Base-by-base conservation (phyloP, 2,329 filamentous ascomycete genomes). In the Cercospora sp. region DNA sequence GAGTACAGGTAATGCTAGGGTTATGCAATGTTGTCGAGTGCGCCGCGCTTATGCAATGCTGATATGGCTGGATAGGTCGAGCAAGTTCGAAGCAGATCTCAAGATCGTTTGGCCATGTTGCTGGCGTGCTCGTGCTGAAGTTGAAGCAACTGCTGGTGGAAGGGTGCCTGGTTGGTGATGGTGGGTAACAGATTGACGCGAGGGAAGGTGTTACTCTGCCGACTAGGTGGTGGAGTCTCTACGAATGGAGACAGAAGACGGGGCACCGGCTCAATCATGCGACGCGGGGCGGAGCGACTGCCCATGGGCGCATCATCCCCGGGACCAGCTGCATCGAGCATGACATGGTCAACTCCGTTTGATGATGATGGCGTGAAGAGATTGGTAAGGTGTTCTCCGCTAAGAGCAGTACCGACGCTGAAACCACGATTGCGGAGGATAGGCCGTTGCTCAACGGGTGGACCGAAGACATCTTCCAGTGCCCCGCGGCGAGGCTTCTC, bases 401-500 rank as follows among this genome's bases (percentile, higher is more conserved):
- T 82, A 69, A 82, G 82, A 68, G 87, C 83, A 63, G 87, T 85
- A 61, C 87, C 85, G 26, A 86, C 82, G 58, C 87, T 89, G 73
- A 88, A 88, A 65, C 88, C 88, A 53, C 88, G 85, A 72, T 84
- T 88, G 49, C 88, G 85, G 37, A 88, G 83, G 32, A 86, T 84
- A 65, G 85, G 84, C 71, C 86, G 83, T 63, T 85, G 84, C 9
- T 82, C 81, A 68, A 87, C 84, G 30, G 81, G 79, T 45, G 81
- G 79, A 65, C 81, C 80, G 70, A 86, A 83, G 8, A 85, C 75
- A 66, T 84, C 79, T 61, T 82, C 78, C 7, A 83, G 73, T 6
- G 79, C 78, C 40, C 82, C 79, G 69, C 80, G 81, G 43, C 81
- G 81, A 21, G 82, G 81, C 69, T 81, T 82, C 40, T 82, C 75